phyloP scores from a whole-genome alignment of 148 eudicot genomes.

The Pharnaceum exiguum region DNA sequence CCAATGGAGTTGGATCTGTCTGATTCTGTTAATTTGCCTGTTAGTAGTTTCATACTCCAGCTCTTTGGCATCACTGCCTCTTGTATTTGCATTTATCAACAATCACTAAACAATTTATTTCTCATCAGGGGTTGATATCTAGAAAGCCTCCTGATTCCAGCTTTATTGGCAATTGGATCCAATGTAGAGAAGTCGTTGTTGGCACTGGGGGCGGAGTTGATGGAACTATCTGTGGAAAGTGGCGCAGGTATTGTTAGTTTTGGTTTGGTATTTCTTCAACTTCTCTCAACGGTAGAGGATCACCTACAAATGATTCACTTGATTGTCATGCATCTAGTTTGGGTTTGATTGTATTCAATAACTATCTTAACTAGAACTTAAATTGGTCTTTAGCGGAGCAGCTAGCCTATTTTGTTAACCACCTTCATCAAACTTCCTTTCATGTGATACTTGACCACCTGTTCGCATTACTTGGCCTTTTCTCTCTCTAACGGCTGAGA shows the following conservation, averaged over 20 bases:
- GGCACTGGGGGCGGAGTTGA: conserved; percentile 55
- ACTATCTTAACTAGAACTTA: background rate
- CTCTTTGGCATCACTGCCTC: background rate
- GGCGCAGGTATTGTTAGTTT: conserved; percentile 73
- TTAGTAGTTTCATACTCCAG: conserved; percentile 28
- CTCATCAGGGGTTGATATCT: conserved; percentile 35
- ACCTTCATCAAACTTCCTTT: too few relatives aligned
- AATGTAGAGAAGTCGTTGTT: conserved; percentile 58
- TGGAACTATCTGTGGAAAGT: conserved; percentile 81
- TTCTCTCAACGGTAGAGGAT: too few relatives aligned
- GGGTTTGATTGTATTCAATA: background rate
- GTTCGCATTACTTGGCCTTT: too few relatives aligned
- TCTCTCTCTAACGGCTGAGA: too few relatives aligned
- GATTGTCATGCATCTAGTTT: background rate
- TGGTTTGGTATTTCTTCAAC: background rate
- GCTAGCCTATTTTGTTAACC: background rate
- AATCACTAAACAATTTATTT: background rate
- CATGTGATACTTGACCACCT: too few relatives aligned
- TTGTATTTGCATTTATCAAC: background rate
- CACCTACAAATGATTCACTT: too few relatives aligned
- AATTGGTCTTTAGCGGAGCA: background rate
- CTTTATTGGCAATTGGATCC: conserved; percentile 90
- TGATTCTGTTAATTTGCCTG: conserved; percentile 30
- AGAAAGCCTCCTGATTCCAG: conserved; percentile 38
- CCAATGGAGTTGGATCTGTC: conserved; percentile 40